phyloP scores from a whole-genome alignment of 495 filamentous ascomycete species.

The Chaetomium cochliodes region DNA sequence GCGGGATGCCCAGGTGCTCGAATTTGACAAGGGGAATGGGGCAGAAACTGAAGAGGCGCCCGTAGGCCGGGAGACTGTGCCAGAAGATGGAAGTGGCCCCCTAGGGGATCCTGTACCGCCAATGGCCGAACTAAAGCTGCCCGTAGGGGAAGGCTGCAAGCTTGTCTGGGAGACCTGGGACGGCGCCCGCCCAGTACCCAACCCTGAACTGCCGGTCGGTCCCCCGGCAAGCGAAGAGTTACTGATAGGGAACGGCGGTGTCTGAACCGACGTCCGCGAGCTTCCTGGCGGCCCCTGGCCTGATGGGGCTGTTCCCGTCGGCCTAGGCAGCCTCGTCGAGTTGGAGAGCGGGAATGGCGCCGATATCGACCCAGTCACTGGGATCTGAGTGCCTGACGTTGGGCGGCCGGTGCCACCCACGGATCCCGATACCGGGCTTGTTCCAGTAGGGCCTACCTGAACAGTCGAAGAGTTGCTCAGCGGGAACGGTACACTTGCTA shows the following conservation, averaged over 20 bases:
- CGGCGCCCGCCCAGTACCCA: background rate
- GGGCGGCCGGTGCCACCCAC: background rate
- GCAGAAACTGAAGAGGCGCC: background rate
- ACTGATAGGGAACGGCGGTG: slow-evolving; percentile 18
- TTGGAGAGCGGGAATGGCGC: slow-evolving; percentile 36
- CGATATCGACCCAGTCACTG: slow-evolving; percentile 19
- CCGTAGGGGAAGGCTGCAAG: slow-evolving; percentile 16
- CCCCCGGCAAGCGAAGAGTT: slow-evolving; percentile 16
- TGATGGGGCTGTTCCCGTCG: slow-evolving; percentile 15
- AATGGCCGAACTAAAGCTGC: slow-evolving; percentile 5
- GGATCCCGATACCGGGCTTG: background rate
- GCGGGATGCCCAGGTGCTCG: slow-evolving; percentile 16
- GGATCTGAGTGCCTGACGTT: slow-evolving; percentile 11
- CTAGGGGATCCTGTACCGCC: slow-evolving; percentile 1
- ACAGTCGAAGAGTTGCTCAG: slow-evolving; percentile 4
- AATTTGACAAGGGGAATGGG: slow-evolving; percentile 25
- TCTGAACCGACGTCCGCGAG: slow-evolving; percentile 4
- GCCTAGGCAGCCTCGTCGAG: slow-evolving; percentile 22
- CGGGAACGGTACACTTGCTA: slow-evolving; percentile 10
- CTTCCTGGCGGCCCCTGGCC: background rate
- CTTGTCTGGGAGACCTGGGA: background rate
- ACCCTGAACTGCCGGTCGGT: slow-evolving; percentile 5
- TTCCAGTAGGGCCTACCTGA: slow-evolving; percentile 18
- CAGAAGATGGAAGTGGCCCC: background rate
- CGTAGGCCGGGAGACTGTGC: background rate